Percentiles rank a stretch among this genome's conserved stretches.
phyloP scores from a whole-genome alignment of 169 alveolate species.

The Plasmodium gaboni region DNA sequence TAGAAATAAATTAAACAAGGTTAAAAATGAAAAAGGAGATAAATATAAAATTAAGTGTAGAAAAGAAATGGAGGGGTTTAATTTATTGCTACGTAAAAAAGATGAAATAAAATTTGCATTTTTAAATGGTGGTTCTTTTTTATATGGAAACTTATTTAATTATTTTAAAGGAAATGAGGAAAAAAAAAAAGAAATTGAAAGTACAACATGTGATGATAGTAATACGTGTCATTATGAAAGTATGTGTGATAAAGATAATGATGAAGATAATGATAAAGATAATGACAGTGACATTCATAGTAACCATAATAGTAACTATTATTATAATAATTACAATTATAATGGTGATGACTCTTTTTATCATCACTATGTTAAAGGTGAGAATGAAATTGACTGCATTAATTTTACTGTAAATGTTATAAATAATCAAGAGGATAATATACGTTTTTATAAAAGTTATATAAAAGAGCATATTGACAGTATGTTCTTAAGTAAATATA shows the following conservation, averaged over 20 bases:
- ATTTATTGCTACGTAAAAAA: too few relatives aligned
- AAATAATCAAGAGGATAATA: constrained; percentile 11
- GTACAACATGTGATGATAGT: too few relatives aligned
- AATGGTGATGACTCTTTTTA: neutral
- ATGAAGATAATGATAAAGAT: neutral
- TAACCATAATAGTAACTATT: neutral
- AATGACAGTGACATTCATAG: neutral
- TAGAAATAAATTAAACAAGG: too few relatives aligned
- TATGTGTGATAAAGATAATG: neutral
- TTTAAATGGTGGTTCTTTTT: neutral
- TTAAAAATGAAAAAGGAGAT: too few relatives aligned
- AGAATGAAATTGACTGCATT: constrained; percentile 30
- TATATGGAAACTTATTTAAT: neutral
- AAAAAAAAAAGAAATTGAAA: too few relatives aligned
- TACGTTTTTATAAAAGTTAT: constrained; percentile 34
- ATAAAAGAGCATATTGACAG: constrained; percentile 52
- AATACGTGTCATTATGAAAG: too few relatives aligned
- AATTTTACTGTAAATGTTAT: constrained; percentile 19
- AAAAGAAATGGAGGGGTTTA: too few relatives aligned
- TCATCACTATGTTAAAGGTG: neutral
- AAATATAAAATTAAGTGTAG: too few relatives aligned
- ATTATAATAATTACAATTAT: neutral
- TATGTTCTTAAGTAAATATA: constrained; percentile 21
- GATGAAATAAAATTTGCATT: too few relatives aligned
- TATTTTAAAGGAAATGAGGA: neutral